Evolutionary conservation across 129 eudicot species (phyloP).

Genomic region (Smallanthus sonchifolius): DNA sequence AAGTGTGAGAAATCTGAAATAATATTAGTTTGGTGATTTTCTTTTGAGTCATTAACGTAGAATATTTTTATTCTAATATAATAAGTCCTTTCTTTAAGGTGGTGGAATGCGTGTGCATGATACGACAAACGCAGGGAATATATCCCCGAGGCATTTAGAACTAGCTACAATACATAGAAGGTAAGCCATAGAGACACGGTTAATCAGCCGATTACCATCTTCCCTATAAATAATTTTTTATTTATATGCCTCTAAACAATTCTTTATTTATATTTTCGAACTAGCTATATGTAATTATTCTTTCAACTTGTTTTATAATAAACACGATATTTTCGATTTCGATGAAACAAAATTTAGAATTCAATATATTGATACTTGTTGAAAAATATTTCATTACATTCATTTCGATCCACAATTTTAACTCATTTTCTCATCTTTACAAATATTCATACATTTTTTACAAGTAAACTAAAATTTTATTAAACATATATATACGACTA

Average conservation of each 20-base stretch:
- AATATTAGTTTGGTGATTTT: no score
- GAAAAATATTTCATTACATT: not conserved
- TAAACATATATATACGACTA: no score
- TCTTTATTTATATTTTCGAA: not conserved
- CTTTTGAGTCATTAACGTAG: not conserved
- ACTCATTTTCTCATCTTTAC: no score
- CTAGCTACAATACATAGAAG: conserved; percentile 30
- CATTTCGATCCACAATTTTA: not conserved
- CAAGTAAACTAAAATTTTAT: no score
- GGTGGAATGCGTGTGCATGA: conserved; percentile 4
- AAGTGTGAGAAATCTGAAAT: no score
- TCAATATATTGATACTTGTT: not conserved
- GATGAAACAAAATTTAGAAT: not conserved
- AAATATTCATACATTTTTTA: not conserved
- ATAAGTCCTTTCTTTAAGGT: not conserved
- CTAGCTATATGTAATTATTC: not conserved
- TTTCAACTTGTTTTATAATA: not conserved
- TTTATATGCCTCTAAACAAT: not conserved
- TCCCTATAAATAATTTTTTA: not conserved
- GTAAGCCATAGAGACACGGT: conserved; percentile 40
- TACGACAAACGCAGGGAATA: conserved; percentile 65
- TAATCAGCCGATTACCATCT: conserved; percentile 36
- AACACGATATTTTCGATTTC: not conserved
- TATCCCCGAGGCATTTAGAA: conserved; percentile 47
- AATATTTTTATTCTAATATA: not conserved